Conservation (phyloP, 108 stramenopile species). For the Pseudonitzschia multistriata region DNA sequence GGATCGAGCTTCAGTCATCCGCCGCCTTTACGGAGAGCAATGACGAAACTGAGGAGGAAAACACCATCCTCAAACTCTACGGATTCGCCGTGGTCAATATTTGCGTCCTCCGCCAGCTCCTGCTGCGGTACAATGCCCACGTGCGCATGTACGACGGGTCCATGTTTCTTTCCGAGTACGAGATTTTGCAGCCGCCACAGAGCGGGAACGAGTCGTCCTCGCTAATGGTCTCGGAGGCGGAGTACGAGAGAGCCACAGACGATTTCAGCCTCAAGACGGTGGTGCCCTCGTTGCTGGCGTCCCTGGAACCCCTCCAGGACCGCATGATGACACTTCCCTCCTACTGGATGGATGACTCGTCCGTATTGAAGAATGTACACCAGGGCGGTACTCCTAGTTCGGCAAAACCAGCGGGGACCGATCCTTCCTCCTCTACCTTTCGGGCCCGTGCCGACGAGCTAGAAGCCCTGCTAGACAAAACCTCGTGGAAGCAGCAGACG, state of each 20-base stretch:
- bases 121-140: conserved; percentile 9
- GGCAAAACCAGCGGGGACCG: too few species aligned
- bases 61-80: background rate
- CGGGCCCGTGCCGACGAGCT: conserved; percentile 2
- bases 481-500: conserved; percentile 7
- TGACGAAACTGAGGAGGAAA: background rate
- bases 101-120: conserved; percentile 4
- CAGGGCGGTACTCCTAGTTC: background rate
- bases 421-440: background rate
- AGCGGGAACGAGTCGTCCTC: background rate
- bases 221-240: background rate
- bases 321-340: conserved; percentile 7
- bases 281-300: conserved; percentile 1
- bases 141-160: conserved; percentile 5
- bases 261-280: background rate
- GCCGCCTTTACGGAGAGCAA: background rate
- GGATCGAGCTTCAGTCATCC: conserved; percentile 4
- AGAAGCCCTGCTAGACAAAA: background rate
- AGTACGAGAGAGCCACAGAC: background rate
- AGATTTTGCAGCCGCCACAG: background rate
- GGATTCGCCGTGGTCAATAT: conserved; percentile 11
- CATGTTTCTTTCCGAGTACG: conserved; percentile 1
- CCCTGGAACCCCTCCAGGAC: conserved; percentile 15
- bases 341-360: conserved; percentile 1
- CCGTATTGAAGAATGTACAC: background rate